Percentiles rank a stretch among this genome's conserved stretches.
Conservation (phyloP, 75 land plant species). For the Ceratopteris richardii region DNA sequence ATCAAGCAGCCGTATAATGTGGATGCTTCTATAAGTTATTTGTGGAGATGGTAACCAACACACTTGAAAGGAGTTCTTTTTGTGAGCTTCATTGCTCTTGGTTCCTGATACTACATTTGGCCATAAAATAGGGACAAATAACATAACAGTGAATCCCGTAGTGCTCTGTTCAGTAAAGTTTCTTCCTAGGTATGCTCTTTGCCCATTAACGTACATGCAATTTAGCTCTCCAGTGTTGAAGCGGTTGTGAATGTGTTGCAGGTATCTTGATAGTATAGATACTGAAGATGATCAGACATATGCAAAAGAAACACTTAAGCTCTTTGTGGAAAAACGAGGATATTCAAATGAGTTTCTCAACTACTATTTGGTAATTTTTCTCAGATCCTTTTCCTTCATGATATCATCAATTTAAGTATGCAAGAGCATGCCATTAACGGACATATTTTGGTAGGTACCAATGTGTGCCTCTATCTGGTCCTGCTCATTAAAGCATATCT, state of each 20-base stretch:
- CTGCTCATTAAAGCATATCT: slow-evolving; percentile 61
- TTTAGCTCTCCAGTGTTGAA: background rate
- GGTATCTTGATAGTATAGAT: slow-evolving; percentile 66
- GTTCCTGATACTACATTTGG: too few relatives aligned
- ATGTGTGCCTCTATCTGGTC: slow-evolving; percentile 97
- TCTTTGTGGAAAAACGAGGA: slow-evolving; percentile 56
- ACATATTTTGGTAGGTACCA: slow-evolving; percentile 46
- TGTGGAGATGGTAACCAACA: too few relatives aligned
- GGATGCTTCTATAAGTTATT: too few relatives aligned
- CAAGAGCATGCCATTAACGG: background rate
- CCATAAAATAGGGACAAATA: too few relatives aligned
- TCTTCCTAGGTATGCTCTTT: too few relatives aligned
- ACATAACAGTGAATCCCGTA: too few relatives aligned
- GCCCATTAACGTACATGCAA: too few relatives aligned
- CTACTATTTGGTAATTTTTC: slow-evolving; percentile 61
- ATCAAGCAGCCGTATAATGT: too few relatives aligned
- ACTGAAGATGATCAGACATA: slow-evolving; percentile 41
- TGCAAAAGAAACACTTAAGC: slow-evolving; percentile 54
- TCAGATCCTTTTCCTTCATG: background rate
- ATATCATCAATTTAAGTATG: background rate
- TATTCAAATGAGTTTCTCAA: slow-evolving; percentile 75
- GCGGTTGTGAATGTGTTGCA: background rate
- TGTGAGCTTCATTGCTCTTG: too few relatives aligned
- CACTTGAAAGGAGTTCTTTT: too few relatives aligned
- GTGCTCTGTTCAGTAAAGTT: too few relatives aligned